phyloP scores from a whole-genome alignment of 768 basidiomycete species.

The Suillus placidus region DNA sequence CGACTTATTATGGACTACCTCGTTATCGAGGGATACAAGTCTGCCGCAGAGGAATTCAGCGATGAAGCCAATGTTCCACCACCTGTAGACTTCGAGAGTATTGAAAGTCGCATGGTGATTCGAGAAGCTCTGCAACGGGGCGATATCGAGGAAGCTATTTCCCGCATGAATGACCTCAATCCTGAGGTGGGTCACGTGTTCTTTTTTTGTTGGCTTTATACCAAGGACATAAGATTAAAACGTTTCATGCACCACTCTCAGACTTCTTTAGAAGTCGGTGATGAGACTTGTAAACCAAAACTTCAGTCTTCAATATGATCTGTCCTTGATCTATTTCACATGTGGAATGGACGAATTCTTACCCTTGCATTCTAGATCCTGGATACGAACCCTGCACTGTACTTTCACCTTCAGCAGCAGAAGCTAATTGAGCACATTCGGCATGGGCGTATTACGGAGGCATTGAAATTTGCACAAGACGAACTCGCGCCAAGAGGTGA shows the following conservation, averaged over 20 bases:
- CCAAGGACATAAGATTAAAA: slow-evolving; percentile 72
- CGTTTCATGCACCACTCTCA: slow-evolving; percentile 99
- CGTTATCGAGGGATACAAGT: slow-evolving; percentile 96
- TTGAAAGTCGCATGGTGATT: slow-evolving; percentile 93
- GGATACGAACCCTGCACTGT: slow-evolving; percentile 90
- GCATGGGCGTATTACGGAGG: slow-evolving; percentile 73
- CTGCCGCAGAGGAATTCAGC: slow-evolving; percentile 93
- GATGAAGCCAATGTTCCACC: slow-evolving; percentile 79
- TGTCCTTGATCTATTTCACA: slow-evolving; percentile 18
- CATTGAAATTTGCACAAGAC: slow-evolving; percentile 87
- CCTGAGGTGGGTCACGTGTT: slow-evolving; percentile 78
- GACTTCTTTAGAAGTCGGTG: slow-evolving; percentile 72
- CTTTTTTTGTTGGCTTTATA: slow-evolving; percentile 10
- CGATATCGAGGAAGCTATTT: slow-evolving; percentile 93
- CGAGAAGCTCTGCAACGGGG: slow-evolving; percentile 93
- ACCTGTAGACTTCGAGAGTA: slow-evolving; percentile 87
- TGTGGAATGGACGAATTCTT: slow-evolving; percentile 11
- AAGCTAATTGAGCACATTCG: slow-evolving; percentile 95
- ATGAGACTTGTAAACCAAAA: slow-evolving; percentile 78
- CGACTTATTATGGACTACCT: slow-evolving; percentile 96
- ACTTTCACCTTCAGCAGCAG: slow-evolving; percentile 96
- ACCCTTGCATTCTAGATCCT: slow-evolving; percentile 69
- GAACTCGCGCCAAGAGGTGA: slow-evolving; percentile 95
- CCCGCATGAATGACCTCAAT: slow-evolving; percentile 93
- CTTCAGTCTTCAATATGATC: slow-evolving; percentile 98